A percentile compares a stretch with the other conserved stretches of the same genome.
Conservation (phyloP, 345 rosid species). For the Euclidium syriacum region DNA sequence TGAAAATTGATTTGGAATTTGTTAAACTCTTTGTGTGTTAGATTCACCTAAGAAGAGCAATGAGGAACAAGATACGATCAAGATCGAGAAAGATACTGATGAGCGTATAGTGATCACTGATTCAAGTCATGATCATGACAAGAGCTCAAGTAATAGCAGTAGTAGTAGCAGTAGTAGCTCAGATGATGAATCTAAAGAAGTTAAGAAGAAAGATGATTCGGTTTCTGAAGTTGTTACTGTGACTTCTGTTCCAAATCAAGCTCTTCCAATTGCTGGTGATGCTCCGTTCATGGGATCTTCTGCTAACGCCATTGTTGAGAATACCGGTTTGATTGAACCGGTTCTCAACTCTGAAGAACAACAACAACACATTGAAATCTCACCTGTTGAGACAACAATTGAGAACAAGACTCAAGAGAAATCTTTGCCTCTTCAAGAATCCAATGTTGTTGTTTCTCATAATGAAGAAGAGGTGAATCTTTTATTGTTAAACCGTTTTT, state of each 20-base stretch:
- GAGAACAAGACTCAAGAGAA: constrained; percentile 34
- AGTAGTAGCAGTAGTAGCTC: constrained; percentile 37
- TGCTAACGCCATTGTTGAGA: constrained; percentile 30
- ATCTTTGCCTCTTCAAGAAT: constrained; percentile 27
- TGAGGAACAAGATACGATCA: constrained; percentile 32
- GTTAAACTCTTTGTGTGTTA: constrained; percentile 27
- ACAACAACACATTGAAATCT: constrained; percentile 12
- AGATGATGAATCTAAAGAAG: constrained; percentile 47
- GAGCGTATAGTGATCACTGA: constrained; percentile 34
- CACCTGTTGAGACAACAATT: constrained; percentile 31
- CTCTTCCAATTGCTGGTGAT: constrained; percentile 28
- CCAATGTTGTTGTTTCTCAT: constrained; percentile 29
- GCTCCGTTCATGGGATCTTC: constrained; percentile 28
- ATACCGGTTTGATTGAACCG: constrained; percentile 25
- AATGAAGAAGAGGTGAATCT: constrained; percentile 54
- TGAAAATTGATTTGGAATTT: constrained; percentile 14
- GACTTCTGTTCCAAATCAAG: constrained; percentile 29
- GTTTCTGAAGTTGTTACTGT: constrained; percentile 26
- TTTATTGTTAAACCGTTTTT: constrained; percentile 1
- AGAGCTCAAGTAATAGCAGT: constrained; percentile 41
- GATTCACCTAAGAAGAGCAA: constrained; percentile 53
- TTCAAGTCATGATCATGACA: constrained; percentile 37
- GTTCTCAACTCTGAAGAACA: constrained; percentile 30
- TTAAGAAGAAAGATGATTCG: constrained; percentile 25
- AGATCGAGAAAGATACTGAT: constrained; percentile 33